These are phyloP conservation scores for Speleostelium caveatum DNA, from an alignment of 78 protist genomes.

Conservation along the genomic window DNA sequence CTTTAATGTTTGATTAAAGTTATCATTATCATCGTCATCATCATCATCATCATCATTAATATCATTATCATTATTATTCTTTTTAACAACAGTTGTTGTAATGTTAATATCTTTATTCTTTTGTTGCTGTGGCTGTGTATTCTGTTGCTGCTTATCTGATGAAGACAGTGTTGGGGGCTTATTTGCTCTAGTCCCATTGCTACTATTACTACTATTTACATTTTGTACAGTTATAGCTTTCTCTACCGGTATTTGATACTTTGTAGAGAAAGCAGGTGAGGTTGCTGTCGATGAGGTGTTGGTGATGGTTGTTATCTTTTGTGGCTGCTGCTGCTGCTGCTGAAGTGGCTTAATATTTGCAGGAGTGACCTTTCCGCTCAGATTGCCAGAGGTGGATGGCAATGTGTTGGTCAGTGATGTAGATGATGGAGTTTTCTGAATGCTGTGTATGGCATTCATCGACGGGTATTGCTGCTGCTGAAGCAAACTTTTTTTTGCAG, in stretches of 20 bases:
- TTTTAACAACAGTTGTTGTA: not conserved
- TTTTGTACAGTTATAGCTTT: not conserved
- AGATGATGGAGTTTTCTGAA: too few relatives aligned
- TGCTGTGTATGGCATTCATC: too few relatives aligned
- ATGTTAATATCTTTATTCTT: not conserved
- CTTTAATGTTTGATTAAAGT: slow-evolving; percentile 36
- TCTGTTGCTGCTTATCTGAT: not conserved
- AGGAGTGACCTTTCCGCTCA: too few relatives aligned
- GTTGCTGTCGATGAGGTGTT: not conserved
- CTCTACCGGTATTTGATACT: not conserved
- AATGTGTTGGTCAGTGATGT: too few relatives aligned
- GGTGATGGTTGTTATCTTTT: not conserved
- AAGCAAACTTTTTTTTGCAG: too few relatives aligned
- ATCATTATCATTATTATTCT: not conserved
- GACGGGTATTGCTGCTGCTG: too few relatives aligned
- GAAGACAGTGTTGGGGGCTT: not conserved
- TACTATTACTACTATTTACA: not conserved
- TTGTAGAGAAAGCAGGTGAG: too few relatives aligned
- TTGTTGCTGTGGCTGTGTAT: not conserved
- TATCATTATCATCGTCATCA: slow-evolving; percentile 12
- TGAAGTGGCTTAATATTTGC: not conserved
- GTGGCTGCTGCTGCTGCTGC: slow-evolving; percentile 15
- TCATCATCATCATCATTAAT: not conserved
- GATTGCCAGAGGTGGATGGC: too few relatives aligned
- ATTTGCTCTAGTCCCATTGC: not conserved